Evolutionary conservation across 257 asterid genomes (phyloP).

Genomic region (Prunella vulgaris): DNA sequence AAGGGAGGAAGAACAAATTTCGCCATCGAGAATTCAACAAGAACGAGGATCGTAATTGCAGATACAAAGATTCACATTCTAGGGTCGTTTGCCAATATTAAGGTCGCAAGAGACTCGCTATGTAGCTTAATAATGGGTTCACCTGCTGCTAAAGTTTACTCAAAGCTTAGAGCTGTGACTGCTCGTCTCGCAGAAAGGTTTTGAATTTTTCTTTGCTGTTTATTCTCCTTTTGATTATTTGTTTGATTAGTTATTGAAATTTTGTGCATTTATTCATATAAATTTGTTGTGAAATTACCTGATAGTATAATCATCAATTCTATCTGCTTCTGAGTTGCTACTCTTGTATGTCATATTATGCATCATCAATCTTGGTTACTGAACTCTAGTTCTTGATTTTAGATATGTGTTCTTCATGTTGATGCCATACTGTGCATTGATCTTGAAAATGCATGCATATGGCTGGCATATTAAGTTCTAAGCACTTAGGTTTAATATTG

Average conservation of each 20-base stretch:
- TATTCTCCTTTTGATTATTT: not conserved
- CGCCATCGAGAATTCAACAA: conserved; percentile 79
- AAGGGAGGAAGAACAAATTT: conserved; percentile 87
- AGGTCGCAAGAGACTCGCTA: conserved; percentile 78
- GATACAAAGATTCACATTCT: conserved; percentile 77
- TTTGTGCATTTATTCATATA: conserved; percentile 13
- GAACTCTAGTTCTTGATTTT: too few species aligned
- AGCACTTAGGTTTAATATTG: not conserved
- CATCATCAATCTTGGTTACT: not conserved
- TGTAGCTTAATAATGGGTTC: conserved; percentile 88
- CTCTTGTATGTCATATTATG: not conserved
- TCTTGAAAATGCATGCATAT: too few species aligned
- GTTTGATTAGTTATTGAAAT: conserved; percentile 13
- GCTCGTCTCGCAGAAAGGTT: conserved; percentile 80
- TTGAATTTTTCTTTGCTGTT: conserved; percentile 23
- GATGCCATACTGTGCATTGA: too few species aligned
- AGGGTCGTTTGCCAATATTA: conserved; percentile 75
- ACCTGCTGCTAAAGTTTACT: conserved; percentile 87
- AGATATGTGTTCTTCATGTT: too few species aligned
- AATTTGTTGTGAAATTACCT: not conserved
- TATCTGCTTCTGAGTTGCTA: not conserved
- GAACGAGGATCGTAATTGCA: conserved; percentile 78
- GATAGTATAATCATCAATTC: not conserved
- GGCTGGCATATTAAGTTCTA: too few species aligned
- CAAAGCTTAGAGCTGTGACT: conserved; percentile 73